These are phyloP conservation scores for Trametes sp. DNA, from an alignment of 1,284 basidiomycete species.

Conservation along the genomic window DNA sequence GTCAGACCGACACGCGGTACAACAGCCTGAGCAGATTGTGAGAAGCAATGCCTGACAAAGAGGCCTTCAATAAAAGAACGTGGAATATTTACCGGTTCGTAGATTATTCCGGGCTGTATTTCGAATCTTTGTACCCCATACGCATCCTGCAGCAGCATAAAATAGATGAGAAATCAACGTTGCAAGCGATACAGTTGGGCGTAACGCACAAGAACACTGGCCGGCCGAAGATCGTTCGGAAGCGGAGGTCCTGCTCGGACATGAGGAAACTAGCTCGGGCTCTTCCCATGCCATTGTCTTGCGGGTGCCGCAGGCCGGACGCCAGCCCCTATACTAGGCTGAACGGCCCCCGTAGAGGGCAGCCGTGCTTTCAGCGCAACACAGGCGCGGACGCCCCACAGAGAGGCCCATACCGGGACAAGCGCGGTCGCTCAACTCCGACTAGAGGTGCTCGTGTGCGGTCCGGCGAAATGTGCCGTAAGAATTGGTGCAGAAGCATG, in stretches of 20 bases:
- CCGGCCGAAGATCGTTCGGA: conserved; percentile 5
- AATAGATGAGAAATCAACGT: neutral
- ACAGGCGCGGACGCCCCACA: neutral
- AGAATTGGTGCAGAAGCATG: conserved; percentile 10
- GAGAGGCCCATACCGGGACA: conserved; percentile 5
- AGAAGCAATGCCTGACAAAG: neutral
- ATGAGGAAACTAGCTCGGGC: neutral
- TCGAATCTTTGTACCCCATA: neutral
- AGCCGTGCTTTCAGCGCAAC: neutral
- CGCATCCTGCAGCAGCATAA: neutral
- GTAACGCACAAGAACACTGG: neutral
- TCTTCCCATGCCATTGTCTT: neutral
- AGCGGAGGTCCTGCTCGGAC: neutral
- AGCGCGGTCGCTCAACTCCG: conserved; percentile 4
- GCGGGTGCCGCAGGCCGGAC: neutral
- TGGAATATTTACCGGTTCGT: neutral
- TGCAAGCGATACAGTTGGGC: neutral
- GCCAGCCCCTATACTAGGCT: neutral
- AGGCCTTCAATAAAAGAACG: neutral
- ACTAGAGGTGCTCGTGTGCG: conserved; percentile 7
- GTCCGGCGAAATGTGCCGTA: conserved; percentile 15
- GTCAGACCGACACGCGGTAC: neutral
- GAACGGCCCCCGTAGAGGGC: conserved; percentile 10
- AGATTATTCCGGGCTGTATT: neutral
- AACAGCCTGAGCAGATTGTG: neutral